Evolutionary conservation across 345 rosid genomes (phyloP), one percentile per base, ranked within the genome.

Genomic region (Capsella bursapastoris): DNA sequence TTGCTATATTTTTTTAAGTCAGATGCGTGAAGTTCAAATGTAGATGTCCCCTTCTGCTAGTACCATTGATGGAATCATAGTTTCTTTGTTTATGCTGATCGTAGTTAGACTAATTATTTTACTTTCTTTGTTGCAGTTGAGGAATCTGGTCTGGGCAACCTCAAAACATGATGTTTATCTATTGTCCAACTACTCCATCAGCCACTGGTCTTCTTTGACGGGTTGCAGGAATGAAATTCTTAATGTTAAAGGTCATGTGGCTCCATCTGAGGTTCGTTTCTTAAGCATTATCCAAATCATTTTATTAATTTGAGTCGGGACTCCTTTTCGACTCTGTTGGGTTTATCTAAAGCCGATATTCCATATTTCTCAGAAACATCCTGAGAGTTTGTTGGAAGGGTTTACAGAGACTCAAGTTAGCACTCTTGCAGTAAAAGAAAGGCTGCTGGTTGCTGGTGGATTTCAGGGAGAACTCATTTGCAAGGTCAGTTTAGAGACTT

Each of bases 381-480:
- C 91, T 0, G 91, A 83, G 75, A 88, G 86, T 77, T 77, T 90
- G 66, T 70, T 86, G 83, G 93, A 90, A 83, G 89, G 93, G 62
- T 86, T 90, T 85, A 74, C 89, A 0, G 88, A 83, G 79, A 88
- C 90, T 41, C 96, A 90, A 90, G 89, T 90, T 59, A 88, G 96
- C 71, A 88, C 96, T 3, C 86, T 90, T 70, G 89, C 96, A 15
- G 96, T 90, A 8, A 86, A 83, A 67, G 93, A 88, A 73, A 84
- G 83, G 40, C 80, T 86, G 79, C 78, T 90, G 49, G 89, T 88
- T 68, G 96, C 93, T 56, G 96, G 96, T 27, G 96, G 96, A 16
- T 89, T 90, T 80, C 96, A 85, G 73, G 96, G 96, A 71, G 96
- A 90, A 59, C 83, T 90, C 27, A 88, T 90, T 69, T 90, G 91